A percentile compares a stretch with the other conserved stretches of the same genome.
Evolutionary conservation across 1,139 yeast species (phyloP).

Genomic region (Sugiyamaella xylanicola): DNA sequence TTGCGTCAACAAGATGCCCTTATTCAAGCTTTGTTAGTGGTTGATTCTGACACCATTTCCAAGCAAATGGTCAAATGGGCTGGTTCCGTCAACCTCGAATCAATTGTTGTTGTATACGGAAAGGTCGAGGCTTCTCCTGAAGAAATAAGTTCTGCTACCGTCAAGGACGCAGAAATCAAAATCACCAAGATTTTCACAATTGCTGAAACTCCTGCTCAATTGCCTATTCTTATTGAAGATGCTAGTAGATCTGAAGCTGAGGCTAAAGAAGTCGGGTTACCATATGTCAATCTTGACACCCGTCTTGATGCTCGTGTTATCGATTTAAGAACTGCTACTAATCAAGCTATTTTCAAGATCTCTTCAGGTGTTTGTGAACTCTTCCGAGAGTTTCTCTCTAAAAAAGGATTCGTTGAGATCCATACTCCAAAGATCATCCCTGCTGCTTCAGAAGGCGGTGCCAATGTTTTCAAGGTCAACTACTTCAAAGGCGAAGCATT

Average conservation of each 20-base stretch:
- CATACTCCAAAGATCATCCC: conserved; percentile 96
- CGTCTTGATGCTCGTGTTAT: conserved; percentile 93
- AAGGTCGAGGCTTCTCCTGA: conserved; percentile 80
- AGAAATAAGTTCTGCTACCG: conserved; percentile 84
- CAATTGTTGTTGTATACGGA: conserved; percentile 91
- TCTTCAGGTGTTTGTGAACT: conserved; percentile 86
- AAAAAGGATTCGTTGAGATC: conserved; percentile 76
- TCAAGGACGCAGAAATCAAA: conserved; percentile 85
- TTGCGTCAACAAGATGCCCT: conserved; percentile 85
- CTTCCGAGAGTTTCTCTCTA: conserved; percentile 81
- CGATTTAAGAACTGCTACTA: conserved; percentile 93
- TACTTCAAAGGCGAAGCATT: conserved; percentile 93
- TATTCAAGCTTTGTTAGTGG: conserved; percentile 82
- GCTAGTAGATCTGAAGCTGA: conserved; percentile 94
- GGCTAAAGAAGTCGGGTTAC: conserved; percentile 89
- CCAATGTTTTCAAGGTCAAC: conserved; percentile 89
- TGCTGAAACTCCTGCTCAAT: conserved; percentile 86
- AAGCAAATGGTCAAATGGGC: conserved; percentile 98
- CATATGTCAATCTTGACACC: conserved; percentile 93
- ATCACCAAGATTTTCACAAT: conserved; percentile 73
- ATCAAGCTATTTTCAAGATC: conserved; percentile 94
- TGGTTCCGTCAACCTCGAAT: conserved; percentile 79
- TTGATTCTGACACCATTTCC: conserved; percentile 67
- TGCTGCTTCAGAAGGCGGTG: conserved; percentile 97
- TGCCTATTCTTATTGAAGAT: conserved; percentile 94